A percentile compares a stretch with the other conserved stretches of the same genome.
These are phyloP conservation scores for Thinopyrum elongatum DNA, from an alignment of 176 grass and related monocot genomes.

Conservation along the genomic window DNA sequence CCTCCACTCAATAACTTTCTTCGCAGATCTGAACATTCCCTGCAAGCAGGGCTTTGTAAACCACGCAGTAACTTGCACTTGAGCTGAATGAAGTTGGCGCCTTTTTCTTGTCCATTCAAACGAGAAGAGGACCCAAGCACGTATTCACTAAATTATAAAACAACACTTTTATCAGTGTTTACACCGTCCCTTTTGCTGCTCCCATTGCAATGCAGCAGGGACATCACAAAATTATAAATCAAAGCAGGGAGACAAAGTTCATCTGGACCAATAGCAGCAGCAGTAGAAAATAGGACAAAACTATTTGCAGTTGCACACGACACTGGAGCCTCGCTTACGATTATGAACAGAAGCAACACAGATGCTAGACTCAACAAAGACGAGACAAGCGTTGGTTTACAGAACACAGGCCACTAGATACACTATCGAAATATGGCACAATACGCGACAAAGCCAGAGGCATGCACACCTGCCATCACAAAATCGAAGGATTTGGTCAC, in stretches of 20 bases:
- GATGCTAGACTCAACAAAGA: constrained; percentile 22
- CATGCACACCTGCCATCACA: constrained; percentile 29
- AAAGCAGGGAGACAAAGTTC: neutral
- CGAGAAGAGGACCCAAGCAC: too few species aligned
- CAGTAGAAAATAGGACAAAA: neutral
- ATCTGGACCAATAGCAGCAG: neutral
- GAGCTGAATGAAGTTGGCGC: too few species aligned
- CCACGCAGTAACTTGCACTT: too few species aligned
- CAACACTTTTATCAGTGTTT: too few species aligned
- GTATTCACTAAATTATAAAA: too few species aligned
- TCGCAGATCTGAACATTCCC: too few species aligned
- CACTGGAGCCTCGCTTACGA: constrained; percentile 10
- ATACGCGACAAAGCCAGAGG: constrained; percentile 14
- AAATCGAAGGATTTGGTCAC: constrained; percentile 16
- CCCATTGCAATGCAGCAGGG: neutral
- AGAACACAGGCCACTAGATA: constrained; percentile 32
- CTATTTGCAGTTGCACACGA: constrained; percentile 2
- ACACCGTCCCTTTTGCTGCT: too few species aligned
- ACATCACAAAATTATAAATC: neutral
- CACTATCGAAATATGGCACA: constrained; percentile 24
- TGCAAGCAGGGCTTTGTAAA: too few species aligned
- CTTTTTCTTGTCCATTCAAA: too few species aligned
- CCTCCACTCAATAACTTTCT: too few species aligned
- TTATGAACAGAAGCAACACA: constrained; percentile 46
- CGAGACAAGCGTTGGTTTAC: constrained; percentile 16